Evolutionary conservation across 306 rosid genomes (phyloP), one percentile per base, ranked within the genome.

Genomic region (Myrica gale): DNA sequence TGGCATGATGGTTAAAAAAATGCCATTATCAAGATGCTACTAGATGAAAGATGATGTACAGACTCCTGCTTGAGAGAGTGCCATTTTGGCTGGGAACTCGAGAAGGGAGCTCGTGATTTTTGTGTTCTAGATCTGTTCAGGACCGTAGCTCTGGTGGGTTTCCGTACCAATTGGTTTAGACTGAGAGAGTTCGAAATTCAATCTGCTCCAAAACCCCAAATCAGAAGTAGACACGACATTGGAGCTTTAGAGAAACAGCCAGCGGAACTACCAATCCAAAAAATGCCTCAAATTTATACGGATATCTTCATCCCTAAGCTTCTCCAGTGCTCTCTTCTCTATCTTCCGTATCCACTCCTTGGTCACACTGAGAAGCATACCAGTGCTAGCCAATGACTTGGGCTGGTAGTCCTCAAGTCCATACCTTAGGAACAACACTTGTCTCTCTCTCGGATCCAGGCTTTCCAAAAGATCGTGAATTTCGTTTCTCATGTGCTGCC

Each of bases 261-360:
- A 91, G 51, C 11, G 51, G 57, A 16, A 56, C 37, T 32, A 32
- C 37, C 48, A 53, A 57, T 82, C 85, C 86, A 89, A 82, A 81
- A 89, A 89, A 82, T 80, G 85, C 65, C 84, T 80, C 69, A 92
- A 88, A 50, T 81, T 76, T 79, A 16, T 77, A 73, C 4, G 53
- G 55, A 80, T 82, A 13, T 84, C 82, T 82, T 90, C 87, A 45
- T 66, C 63, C 77, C 81, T 79, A 41, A 92, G 84, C 86, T 89
- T 85, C 39, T 84, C 70, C 32, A 90, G 84, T 69, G 96, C 97
- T 47, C 87, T 89, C 86, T 84, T 88, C 82, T 90, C 97, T 68
- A 92, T 79, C 83, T 71, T 90, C 68, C 97, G 83, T 76, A 92
- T 87, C 95, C 98, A 86, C 56, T 89, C 87, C 84, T 84, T 82